Evolutionary conservation across 805 yeast genomes (phyloP).

Genomic region (Metschnikowia cerradonensis): DNA sequence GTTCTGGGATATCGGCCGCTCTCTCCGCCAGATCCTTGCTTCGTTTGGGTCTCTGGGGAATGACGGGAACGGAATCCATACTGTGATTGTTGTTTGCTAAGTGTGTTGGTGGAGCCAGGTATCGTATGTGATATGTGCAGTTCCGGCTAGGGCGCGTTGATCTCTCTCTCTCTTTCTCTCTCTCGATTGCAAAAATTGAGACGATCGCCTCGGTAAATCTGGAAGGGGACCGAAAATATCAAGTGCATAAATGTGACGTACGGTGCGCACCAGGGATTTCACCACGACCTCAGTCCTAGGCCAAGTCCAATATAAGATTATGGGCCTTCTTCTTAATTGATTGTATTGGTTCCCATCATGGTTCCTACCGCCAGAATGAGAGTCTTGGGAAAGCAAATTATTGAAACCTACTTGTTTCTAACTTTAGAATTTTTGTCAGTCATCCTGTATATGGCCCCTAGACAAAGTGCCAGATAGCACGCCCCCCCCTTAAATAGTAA

Average conservation of each 20-base stretch:
- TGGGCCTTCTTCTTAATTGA: no score
- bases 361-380: no score
- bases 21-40: not conserved
- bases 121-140: not conserved
- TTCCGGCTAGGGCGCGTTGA: not conserved
- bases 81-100: not conserved
- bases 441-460: not conserved
- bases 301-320: no score
- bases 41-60: constrained; percentile 4
- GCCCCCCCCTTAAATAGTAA: not conserved
- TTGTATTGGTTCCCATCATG: no score
- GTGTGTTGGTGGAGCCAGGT: not conserved
- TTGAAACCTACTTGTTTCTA: not conserved
- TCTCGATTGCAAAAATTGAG: not conserved
- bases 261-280: no score
- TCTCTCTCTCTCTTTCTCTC: not conserved
- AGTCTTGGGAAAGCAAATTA: no score
- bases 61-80: not conserved
- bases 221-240: not conserved
- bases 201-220: not conserved
- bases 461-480: not conserved
- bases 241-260: no score
- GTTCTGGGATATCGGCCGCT: no score
- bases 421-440: not conserved
- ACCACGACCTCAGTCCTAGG: no score